Evolutionary conservation across 345 rosid genomes (phyloP).

Genomic region (Litchi chinensis): DNA sequence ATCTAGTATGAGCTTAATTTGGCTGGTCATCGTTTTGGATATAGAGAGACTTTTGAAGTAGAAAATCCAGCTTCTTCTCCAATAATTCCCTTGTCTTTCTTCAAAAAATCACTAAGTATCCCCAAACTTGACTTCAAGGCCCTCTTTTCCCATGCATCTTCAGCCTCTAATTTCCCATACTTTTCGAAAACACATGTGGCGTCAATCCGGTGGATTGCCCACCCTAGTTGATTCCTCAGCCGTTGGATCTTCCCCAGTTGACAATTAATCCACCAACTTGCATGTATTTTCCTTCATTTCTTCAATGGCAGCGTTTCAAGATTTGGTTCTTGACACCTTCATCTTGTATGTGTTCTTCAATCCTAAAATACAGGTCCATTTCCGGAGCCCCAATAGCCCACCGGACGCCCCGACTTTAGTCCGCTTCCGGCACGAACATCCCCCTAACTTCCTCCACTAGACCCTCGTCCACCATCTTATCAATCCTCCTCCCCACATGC

Average conservation of each 20-base stretch:
- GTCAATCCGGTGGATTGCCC: slow-evolving; percentile 48
- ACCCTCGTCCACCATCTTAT: slow-evolving; percentile 46
- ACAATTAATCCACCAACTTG: slow-evolving; percentile 27
- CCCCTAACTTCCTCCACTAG: slow-evolving; percentile 36
- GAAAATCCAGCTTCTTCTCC: not conserved
- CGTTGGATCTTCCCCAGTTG: slow-evolving; percentile 41
- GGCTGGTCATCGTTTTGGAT: not conserved
- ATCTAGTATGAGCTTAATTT: not conserved
- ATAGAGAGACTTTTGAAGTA: not conserved
- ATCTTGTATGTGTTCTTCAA: slow-evolving; percentile 20
- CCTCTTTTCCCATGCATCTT: slow-evolving; percentile 14
- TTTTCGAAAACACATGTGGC: slow-evolving; percentile 32
- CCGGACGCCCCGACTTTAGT: slow-evolving; percentile 30
- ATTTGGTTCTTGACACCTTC: slow-evolving; percentile 20
- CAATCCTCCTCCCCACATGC: slow-evolving; percentile 34
- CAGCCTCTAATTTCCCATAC: not conserved
- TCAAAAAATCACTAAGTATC: not conserved
- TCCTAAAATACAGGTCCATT: slow-evolving; percentile 31
- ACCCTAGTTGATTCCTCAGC: slow-evolving; percentile 29
- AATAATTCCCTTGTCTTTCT: not conserved
- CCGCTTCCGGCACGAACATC: slow-evolving; percentile 29
- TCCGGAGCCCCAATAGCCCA: slow-evolving; percentile 51
- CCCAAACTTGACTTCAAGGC: slow-evolving; percentile 3
- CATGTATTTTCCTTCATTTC: slow-evolving; percentile 46
- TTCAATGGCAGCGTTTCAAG: slow-evolving; percentile 35